These are phyloP conservation scores for Peronospora tabacina DNA, from an alignment of 352 stramenopile genomes.

Conservation along the genomic window DNA sequence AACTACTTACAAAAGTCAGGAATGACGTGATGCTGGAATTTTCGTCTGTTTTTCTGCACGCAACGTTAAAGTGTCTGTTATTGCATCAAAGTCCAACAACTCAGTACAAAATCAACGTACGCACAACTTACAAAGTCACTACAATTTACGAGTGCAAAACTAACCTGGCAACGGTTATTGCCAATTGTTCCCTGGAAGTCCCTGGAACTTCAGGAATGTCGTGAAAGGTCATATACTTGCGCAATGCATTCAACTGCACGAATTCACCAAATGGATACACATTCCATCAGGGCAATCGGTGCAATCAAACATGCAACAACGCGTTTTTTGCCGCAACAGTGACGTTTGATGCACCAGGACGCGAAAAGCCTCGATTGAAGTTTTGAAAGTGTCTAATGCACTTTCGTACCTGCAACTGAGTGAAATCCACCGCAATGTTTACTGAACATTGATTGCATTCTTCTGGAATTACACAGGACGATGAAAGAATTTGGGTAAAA, in stretches of 20 bases:
- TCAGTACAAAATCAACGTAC: conserved; percentile 1
- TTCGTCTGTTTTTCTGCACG: conserved; percentile 56
- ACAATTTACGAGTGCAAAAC: background rate
- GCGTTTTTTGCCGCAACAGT: background rate
- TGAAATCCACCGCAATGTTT: conserved; percentile 63
- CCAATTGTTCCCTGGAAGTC: conserved; percentile 46
- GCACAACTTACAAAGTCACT: background rate
- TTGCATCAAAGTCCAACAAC: no score
- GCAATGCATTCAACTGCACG: conserved; percentile 44
- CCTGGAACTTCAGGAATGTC: conserved; percentile 41
- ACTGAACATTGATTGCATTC: conserved; percentile 47
- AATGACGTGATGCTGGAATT: conserved; percentile 56
- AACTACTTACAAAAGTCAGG: conserved; percentile 46
- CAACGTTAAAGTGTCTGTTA: conserved; percentile 56
- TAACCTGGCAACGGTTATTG: conserved; percentile 55
- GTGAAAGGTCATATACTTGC: conserved; percentile 61
- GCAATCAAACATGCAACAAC: background rate
- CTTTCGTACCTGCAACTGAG: conserved; percentile 43
- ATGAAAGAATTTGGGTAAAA: conserved; percentile 7
- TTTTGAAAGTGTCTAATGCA: conserved; percentile 4
- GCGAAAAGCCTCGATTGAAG: conserved; percentile 1
- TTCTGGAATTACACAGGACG: conserved; percentile 16
- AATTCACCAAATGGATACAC: conserved; percentile 1
- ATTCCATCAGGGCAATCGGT: background rate
- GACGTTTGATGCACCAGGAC: background rate